A percentile compares a stretch with the other conserved stretches of the same genome.
Conservation (phyloP, 2,329 filamentous ascomycete genomes). For the Botrytis deweyae region DNA sequence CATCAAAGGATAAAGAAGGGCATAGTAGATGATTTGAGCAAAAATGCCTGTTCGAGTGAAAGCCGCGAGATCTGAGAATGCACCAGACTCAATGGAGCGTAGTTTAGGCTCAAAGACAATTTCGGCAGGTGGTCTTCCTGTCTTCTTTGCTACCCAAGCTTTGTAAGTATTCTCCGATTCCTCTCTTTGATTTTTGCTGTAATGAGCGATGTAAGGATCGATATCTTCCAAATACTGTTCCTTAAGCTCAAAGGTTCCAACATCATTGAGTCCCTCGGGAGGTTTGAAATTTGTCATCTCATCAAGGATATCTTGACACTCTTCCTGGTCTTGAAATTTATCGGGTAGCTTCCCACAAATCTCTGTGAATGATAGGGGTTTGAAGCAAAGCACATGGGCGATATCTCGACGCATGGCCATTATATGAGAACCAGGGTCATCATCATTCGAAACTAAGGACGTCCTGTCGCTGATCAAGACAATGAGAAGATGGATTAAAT, state of each 20-base stretch:
- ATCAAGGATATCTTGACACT: conserved; percentile 80
- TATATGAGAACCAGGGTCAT: conserved; percentile 63
- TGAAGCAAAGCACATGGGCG: conserved; percentile 92
- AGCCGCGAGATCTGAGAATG: conserved; percentile 71
- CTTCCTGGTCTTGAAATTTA: conserved; percentile 83
- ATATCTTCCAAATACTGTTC: conserved; percentile 82
- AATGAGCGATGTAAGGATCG: conserved; percentile 94
- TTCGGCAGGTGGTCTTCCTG: conserved; percentile 74
- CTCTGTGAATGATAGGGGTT: conserved; percentile 91
- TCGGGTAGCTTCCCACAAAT: conserved; percentile 84
- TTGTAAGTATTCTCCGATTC: conserved; percentile 90
- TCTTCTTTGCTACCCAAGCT: conserved; percentile 82
- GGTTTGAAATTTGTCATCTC: conserved; percentile 87
- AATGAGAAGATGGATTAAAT: conserved; percentile 91
- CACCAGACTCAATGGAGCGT: conserved; percentile 70
- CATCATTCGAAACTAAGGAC: conserved; percentile 67
- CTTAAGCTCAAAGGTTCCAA: conserved; percentile 91
- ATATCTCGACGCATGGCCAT: conserved; percentile 83
- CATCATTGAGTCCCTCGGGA: conserved; percentile 87
- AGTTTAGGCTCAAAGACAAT: conserved; percentile 90
- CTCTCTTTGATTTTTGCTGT: conserved; percentile 94
- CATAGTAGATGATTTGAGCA: conserved; percentile 85
- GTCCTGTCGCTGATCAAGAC: conserved; percentile 87
- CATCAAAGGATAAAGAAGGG: conserved; percentile 76
- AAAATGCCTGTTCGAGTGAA: conserved; percentile 87